Evolutionary conservation across 768 basidiomycete species (phyloP).

Genomic region (Mycena vulgaris): DNA sequence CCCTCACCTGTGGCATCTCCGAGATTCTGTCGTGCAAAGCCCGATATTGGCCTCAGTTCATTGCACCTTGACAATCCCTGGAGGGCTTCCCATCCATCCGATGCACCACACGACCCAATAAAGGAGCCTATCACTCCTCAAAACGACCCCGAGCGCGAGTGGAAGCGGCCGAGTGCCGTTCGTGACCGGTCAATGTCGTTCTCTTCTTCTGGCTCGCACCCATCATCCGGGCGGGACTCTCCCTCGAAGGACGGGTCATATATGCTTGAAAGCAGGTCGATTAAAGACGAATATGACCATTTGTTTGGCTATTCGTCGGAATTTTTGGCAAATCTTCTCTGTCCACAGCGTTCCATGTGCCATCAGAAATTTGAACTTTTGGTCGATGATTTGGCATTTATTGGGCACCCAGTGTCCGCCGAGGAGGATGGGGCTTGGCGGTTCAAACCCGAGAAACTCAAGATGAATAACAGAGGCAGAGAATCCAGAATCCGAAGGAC

Average conservation of each 20-base stretch:
- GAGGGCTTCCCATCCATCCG: conserved; percentile 72
- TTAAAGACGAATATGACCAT: conserved; percentile 70
- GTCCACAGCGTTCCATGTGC: conserved; percentile 84
- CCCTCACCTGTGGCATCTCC: conserved; percentile 75
- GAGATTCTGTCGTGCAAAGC: conserved; percentile 81
- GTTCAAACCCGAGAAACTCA: conserved; percentile 76
- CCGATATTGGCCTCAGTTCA: conserved; percentile 59
- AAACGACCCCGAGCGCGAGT: conserved; percentile 69
- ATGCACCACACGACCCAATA: conserved; percentile 48
- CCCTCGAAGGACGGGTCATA: conserved; percentile 57
- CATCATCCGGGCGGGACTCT: conserved; percentile 67
- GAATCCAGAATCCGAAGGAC: conserved; percentile 62
- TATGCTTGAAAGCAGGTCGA: conserved; percentile 52
- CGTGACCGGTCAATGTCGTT: conserved; percentile 70
- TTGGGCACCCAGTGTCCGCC: conserved; percentile 94
- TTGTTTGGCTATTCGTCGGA: conserved; percentile 88
- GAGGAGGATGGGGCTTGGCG: conserved; percentile 82
- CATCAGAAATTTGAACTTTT: conserved; percentile 96
- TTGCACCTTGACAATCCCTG: conserved; percentile 81
- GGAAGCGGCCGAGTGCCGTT: conserved; percentile 68
- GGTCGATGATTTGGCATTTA: conserved; percentile 92
- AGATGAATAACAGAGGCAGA: conserved; percentile 67
- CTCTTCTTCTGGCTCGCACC: conserved; percentile 60
- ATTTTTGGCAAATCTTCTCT: conserved; percentile 86
- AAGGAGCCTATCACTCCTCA: conserved; percentile 41